A percentile compares a stretch with the other conserved stretches of the same genome.
phyloP scores from a whole-genome alignment of 192 early-diverging fungal species.

The Kickxella alabastrina region DNA sequence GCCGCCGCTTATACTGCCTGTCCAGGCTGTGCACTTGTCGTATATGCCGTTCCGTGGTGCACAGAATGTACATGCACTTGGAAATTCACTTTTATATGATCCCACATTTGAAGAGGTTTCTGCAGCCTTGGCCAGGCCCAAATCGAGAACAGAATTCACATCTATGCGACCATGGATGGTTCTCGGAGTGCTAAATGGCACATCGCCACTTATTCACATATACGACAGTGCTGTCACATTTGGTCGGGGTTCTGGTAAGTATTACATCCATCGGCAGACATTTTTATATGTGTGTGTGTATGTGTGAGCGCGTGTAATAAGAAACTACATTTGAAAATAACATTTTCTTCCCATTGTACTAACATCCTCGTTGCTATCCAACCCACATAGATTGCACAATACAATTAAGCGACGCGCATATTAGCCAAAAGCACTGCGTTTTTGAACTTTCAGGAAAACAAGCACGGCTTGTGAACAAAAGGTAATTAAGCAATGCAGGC shows the following conservation, averaged over 20 bases:
- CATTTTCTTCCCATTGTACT: no score
- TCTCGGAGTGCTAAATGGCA: slow-evolving; percentile 18
- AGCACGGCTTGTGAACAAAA: slow-evolving; percentile 18
- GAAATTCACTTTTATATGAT: slow-evolving; percentile 21
- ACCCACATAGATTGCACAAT: slow-evolving; percentile 17
- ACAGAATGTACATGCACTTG: slow-evolving; percentile 22
- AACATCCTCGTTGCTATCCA: no score
- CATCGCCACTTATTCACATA: slow-evolving; percentile 18
- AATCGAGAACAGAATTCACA: no score
- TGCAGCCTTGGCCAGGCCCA: neutral
- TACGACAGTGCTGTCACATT: slow-evolving; percentile 12
- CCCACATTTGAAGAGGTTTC: slow-evolving; percentile 4
- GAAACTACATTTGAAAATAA: no score
- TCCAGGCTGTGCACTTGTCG: slow-evolving; percentile 27
- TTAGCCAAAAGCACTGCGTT: slow-evolving; percentile 36
- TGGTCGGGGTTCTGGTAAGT: slow-evolving; percentile 31
- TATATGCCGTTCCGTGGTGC: slow-evolving; percentile 21
- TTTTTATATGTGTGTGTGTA: neutral
- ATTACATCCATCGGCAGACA: neutral
- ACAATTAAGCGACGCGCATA: slow-evolving; percentile 24
- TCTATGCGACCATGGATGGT: slow-evolving; percentile 11
- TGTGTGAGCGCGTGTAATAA: no score
- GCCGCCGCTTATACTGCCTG: slow-evolving; percentile 36
- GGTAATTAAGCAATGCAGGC: no score
- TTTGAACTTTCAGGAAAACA: slow-evolving; percentile 5